These are phyloP conservation scores for Fusarium liriodendri DNA, from an alignment of 2,329 filamentous ascomycete genomes.

Conservation along the genomic window DNA sequence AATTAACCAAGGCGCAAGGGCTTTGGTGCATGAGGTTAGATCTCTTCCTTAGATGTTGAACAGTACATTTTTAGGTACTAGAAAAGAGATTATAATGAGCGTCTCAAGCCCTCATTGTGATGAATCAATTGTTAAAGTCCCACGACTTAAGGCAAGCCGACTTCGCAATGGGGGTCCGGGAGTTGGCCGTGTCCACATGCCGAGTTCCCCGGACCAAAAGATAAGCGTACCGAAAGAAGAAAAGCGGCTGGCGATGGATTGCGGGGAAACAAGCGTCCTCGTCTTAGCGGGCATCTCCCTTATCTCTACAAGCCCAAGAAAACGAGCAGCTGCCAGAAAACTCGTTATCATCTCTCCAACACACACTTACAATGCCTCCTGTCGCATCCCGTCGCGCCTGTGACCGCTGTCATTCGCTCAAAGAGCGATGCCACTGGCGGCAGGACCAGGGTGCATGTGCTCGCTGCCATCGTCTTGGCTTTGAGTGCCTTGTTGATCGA, in stretches of 20 bases:
- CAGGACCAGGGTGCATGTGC: slow-evolving; percentile 22
- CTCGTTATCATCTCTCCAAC: neutral
- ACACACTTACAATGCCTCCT: neutral
- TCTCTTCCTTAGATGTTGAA: too few relatives aligned
- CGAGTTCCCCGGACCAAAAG: neutral
- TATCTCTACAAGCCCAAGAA: neutral
- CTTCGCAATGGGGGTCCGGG: too few relatives aligned
- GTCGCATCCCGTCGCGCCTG: slow-evolving; percentile 25
- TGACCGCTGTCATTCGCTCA: slow-evolving; percentile 42
- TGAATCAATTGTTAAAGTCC: neutral
- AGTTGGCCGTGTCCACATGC: neutral
- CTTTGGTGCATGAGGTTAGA: neutral
- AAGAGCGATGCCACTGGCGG: slow-evolving; percentile 40
- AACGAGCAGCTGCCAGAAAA: neutral
- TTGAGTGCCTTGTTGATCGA: slow-evolving; percentile 27
- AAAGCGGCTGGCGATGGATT: neutral
- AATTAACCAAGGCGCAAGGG: neutral
- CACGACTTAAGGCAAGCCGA: neutral
- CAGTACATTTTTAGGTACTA: neutral
- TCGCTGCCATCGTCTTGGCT: slow-evolving; percentile 36
- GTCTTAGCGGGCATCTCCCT: neutral
- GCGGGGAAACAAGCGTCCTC: neutral
- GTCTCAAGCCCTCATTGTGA: neutral
- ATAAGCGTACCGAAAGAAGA: neutral
- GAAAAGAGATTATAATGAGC: neutral